Base-by-base conservation (phyloP, 805 yeast species). In the Kuraishia piskuri region DNA sequence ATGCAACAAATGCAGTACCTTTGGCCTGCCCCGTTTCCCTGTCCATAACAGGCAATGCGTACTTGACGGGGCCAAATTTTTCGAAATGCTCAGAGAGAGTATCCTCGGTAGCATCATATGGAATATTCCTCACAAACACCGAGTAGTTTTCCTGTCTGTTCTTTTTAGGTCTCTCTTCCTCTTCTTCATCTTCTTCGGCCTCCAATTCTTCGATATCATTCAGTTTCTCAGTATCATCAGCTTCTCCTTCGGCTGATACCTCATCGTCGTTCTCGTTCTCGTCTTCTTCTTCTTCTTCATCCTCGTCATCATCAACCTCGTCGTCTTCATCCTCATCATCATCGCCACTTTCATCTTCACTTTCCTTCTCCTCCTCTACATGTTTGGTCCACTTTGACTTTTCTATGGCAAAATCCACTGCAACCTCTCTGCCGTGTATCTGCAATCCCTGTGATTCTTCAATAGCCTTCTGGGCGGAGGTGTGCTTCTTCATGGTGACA, bases 1-100 rank as follows among this genome's bases (percentile, higher is more conserved):
- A 94, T 0, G 96, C 96, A 47, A 94, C 96, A 66, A 94, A 94
- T 0, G 97, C 99, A 0, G 97, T 86, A 57, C 99, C 99, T 66
- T 78, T 88, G 12, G 98, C 92, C 56, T 88, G 72, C 5, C 95
- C 96, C 2, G 96, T 84, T 53, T 76, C 86, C 63, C 76, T 87
- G 63, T 94, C 99, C 57, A 86, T 75, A 14, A 94, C 99, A 0
- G 98, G 97, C 48, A 94, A 76, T 0, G 99, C 99, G 66, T 90
- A 94, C 61, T 86, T 85, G 22, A 94, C 90, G 6, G 87, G 79
- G 12, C 99, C 99, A 66, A 94, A 90, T 59, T 82, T 78, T 54
- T 71, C 68, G 63, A 94, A 94, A 66, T 92, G 98, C 52, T 83
- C 89, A 50, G 74, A 76, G 45, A 94, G 74, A 1, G 84, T 68